Evolutionary conservation across 352 stramenopile genomes (phyloP).

Genomic region (Phytophthora constricta): DNA sequence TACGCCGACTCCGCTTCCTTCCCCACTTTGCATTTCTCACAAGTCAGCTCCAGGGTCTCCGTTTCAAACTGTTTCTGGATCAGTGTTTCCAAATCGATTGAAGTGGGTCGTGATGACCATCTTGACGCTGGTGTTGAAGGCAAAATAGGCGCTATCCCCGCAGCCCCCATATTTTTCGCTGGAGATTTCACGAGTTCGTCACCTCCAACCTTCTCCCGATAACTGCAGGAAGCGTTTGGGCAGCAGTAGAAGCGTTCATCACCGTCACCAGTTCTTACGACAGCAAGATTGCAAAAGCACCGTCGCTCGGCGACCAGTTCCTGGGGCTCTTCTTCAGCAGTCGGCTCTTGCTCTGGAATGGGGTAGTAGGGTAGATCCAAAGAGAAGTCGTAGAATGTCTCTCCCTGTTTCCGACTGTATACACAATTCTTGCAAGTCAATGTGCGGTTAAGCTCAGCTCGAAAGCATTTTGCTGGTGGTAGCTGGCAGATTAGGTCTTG

Average conservation of each 20-base stretch:
- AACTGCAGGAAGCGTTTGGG: constrained; percentile 68
- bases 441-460: constrained; percentile 74
- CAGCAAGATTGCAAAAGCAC: constrained; percentile 67
- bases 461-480: constrained; percentile 80
- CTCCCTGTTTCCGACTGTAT: constrained; percentile 79
- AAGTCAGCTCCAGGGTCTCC: constrained; percentile 79
- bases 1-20: constrained; percentile 69
- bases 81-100: constrained; percentile 64
- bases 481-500: constrained; percentile 61
- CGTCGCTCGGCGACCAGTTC: constrained; percentile 40
- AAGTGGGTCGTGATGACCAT: constrained; percentile 15
- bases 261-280: constrained; percentile 39
- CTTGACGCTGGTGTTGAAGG: constrained; percentile 14
- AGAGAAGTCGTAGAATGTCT: constrained; percentile 90
- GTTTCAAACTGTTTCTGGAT: constrained; percentile 83
- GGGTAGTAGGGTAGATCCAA: constrained; percentile 71
- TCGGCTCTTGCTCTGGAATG: constrained; percentile 30
- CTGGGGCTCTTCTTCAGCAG: constrained; percentile 43
- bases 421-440: constrained; percentile 79
- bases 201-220: constrained; percentile 51
- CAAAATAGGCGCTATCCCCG: constrained; percentile 5
- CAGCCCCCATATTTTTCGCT: constrained; percentile 8
- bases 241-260: constrained; percentile 59
- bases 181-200: constrained; percentile 15
- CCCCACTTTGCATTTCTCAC: constrained; percentile 83